Conservation (phyloP, 495 filamentous ascomycete species). For the Penicillium antarcticum region DNA sequence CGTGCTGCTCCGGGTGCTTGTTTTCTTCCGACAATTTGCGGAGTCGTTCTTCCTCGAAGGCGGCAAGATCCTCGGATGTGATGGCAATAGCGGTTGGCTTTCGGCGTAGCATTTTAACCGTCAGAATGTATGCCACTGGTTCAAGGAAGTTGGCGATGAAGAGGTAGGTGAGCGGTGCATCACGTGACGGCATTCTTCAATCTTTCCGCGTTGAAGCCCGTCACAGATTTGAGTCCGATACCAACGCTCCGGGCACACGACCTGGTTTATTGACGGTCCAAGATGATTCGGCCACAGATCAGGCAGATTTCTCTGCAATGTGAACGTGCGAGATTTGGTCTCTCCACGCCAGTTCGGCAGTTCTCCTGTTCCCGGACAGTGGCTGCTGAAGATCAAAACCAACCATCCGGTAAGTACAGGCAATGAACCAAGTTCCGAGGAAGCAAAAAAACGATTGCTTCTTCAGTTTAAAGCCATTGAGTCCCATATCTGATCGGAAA, state of each 20-base stretch:
- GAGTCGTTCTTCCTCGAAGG: constrained; percentile 63
- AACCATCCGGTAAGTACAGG: constrained; percentile 25
- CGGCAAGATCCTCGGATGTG: constrained; percentile 72
- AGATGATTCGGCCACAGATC: constrained; percentile 32
- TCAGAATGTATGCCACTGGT: not conserved
- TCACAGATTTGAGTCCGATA: not conserved
- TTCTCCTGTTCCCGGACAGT: constrained; percentile 28
- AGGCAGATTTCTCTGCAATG: constrained; percentile 18
- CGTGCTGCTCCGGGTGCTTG: constrained; percentile 18
- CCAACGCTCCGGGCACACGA: constrained; percentile 5
- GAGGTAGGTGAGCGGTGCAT: not conserved
- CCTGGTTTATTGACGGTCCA: constrained; percentile 1
- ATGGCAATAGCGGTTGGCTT: constrained; percentile 74
- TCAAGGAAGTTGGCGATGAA: not conserved
- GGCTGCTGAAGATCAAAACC: constrained; percentile 16
- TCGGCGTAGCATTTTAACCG: constrained; percentile 68
- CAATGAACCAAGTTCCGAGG: not conserved
- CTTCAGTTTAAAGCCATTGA: not conserved
- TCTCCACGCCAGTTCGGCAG: constrained; percentile 18
- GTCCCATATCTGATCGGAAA: not conserved
- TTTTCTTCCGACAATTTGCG: constrained; percentile 30
- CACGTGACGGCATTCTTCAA: constrained; percentile 17
- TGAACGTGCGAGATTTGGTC: constrained; percentile 12
- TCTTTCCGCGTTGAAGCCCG: constrained; percentile 11
- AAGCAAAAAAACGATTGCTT: not conserved